These are phyloP conservation scores for Rhodamnia argentea DNA, from an alignment of 345 rosid genomes.

Conservation along the genomic window DNA sequence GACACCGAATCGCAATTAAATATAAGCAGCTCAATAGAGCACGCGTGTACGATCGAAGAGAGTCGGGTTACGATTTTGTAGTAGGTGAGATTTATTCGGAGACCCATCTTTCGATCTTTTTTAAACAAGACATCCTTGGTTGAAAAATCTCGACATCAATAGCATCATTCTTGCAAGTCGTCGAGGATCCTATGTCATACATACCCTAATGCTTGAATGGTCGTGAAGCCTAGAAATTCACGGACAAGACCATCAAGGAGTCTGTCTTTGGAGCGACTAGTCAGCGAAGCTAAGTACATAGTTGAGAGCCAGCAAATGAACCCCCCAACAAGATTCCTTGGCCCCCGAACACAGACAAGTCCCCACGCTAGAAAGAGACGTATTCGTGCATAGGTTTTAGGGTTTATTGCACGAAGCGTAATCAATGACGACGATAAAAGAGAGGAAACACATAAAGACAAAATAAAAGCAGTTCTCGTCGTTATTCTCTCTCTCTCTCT, in stretches of 20 bases:
- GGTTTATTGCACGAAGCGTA: conserved; percentile 6
- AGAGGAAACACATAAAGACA: background rate
- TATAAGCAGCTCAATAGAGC: too few species aligned
- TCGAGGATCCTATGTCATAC: background rate
- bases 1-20: too few species aligned
- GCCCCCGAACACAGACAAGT: background rate
- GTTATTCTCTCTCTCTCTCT: background rate
- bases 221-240: background rate
- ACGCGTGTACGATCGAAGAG: background rate
- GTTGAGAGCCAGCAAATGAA: background rate
- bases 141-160: background rate
- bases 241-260: background rate
- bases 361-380: conserved; percentile 19
- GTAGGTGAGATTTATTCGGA: background rate
- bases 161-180: background rate
- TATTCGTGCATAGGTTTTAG: conserved; percentile 1
- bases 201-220: background rate
- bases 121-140: background rate
- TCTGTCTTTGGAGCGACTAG: background rate
- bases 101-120: background rate
- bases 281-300: background rate
- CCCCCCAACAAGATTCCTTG: background rate
- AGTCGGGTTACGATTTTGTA: background rate
- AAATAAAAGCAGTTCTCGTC: background rate
- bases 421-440: conserved; percentile 21